Percentiles rank a stretch among this genome's conserved stretches.
Conservation (phyloP, 2,329 filamentous ascomycete genomes). For the Microdochium nivale region DNA sequence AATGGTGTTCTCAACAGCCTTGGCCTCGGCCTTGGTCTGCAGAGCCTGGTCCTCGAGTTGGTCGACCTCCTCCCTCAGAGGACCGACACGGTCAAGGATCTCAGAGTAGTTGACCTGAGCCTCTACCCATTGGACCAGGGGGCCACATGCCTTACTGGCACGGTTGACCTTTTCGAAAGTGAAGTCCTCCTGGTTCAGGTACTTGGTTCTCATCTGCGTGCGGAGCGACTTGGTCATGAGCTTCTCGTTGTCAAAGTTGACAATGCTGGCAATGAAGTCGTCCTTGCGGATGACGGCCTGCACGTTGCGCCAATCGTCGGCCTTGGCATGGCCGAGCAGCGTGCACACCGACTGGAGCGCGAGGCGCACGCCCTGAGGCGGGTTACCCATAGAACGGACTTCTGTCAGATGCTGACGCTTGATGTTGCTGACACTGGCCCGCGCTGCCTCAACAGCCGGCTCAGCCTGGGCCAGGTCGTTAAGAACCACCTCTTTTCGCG, state of each 20-base stretch:
- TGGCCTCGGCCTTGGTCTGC: constrained; percentile 87
- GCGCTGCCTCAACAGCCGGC: constrained; percentile 84
- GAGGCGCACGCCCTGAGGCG: constrained; percentile 81
- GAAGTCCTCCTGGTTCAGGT: constrained; percentile 87
- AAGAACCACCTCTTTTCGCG: constrained; percentile 75
- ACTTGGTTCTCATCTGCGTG: constrained; percentile 86
- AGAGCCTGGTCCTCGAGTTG: constrained; percentile 81
- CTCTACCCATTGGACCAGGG: constrained; percentile 92
- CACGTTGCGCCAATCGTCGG: constrained; percentile 84
- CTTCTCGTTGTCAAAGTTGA: constrained; percentile 91
- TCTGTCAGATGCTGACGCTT: constrained; percentile 95
- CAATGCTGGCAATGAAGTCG: constrained; percentile 96
- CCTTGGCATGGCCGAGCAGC: constrained; percentile 73
- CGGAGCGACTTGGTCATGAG: constrained; percentile 83
- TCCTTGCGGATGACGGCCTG: constrained; percentile 82
- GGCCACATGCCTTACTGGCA: constrained; percentile 93
- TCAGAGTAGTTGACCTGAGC: constrained; percentile 98
- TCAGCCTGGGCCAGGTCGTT: constrained; percentile 84
- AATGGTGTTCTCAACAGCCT: constrained; percentile 85
- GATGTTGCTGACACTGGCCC: constrained; percentile 96
- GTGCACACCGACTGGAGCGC: constrained; percentile 96
- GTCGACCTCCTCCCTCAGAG: constrained; percentile 80
- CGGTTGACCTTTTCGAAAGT: constrained; percentile 94
- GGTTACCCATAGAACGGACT: constrained; percentile 93
- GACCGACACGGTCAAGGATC: constrained; percentile 88